These are phyloP conservation scores for Cetradonia linearis DNA, from an alignment of 495 filamentous ascomycete genomes.

Conservation along the genomic window DNA sequence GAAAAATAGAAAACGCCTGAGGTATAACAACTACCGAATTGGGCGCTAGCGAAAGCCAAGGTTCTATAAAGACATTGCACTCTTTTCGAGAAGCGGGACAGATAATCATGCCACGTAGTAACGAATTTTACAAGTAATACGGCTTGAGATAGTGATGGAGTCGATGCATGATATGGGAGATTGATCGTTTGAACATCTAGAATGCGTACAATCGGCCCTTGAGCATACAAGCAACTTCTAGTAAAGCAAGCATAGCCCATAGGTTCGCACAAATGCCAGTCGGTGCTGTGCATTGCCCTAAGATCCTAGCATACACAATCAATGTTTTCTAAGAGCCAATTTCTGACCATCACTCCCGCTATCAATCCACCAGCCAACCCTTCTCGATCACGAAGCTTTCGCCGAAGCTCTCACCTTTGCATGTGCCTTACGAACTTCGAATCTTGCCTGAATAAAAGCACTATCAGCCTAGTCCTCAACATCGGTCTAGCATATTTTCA, in stretches of 20 bases:
- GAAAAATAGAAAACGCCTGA: no score
- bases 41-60: conserved; percentile 12
- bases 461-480: conserved; percentile 4
- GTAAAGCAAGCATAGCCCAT: neutral
- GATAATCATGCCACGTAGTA: no score
- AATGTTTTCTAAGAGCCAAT: neutral
- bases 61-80: neutral
- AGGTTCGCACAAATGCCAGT: neutral
- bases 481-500: neutral
- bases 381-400: conserved; percentile 33
- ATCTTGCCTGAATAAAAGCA: conserved; percentile 52
- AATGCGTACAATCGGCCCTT: neutral
- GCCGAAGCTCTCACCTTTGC: conserved; percentile 60
- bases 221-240: neutral
- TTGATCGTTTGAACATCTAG: neutral
- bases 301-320: neutral
- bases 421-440: conserved; percentile 87
- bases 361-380: neutral
- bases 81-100: no score
- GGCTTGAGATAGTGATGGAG: neutral
- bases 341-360: conserved; percentile 1
- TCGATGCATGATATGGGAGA: neutral
- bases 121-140: neutral
- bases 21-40: no score
- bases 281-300: neutral